phyloP scores from a whole-genome alignment of 768 basidiomycete genomes.

The Filobasidium wieringae region DNA sequence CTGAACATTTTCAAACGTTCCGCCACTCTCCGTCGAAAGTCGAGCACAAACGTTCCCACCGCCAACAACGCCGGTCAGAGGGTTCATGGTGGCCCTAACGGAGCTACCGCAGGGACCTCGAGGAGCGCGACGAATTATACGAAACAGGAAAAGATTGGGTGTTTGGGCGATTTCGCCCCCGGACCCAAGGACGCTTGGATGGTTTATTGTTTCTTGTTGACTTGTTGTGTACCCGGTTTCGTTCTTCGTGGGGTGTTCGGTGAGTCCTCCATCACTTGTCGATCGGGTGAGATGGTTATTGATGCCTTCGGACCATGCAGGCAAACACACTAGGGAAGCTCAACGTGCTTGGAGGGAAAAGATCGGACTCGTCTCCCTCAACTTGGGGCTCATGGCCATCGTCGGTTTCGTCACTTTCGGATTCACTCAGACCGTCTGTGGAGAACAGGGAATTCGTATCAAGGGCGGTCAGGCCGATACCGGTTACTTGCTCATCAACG shows the following conservation, averaged over 20 bases:
- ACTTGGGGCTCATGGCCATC: conserved; percentile 68
- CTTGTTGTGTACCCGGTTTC: conserved; percentile 64
- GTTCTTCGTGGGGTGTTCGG: conserved; percentile 64
- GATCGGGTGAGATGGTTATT: not conserved
- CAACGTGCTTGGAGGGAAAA: conserved; percentile 98
- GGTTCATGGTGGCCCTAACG: not conserved
- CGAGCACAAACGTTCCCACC: conserved; percentile 39
- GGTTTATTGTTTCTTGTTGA: conserved; percentile 79
- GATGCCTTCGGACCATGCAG: conserved; percentile 41
- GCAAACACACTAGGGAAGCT: conserved; percentile 77
- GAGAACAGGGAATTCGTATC: conserved; percentile 69
- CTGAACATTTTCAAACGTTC: conserved; percentile 81
- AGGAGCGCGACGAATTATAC: not conserved
- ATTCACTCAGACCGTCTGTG: conserved; percentile 88
- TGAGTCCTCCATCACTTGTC: too few relatives aligned
- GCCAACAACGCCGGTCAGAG: conserved; percentile 37
- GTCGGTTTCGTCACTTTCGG: conserved; percentile 99
- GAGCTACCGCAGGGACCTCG: not conserved
- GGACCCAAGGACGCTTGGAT: conserved; percentile 92
- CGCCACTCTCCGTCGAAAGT: conserved; percentile 60
- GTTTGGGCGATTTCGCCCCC: conserved; percentile 60
- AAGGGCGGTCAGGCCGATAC: conserved; percentile 65
- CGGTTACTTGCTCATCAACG: conserved; percentile 82
- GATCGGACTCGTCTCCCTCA: conserved; percentile 78
- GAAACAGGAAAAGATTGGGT: conserved; percentile 26